Evolutionary conservation across 108 stramenopile species (phyloP), one percentile per base, ranked within the genome.

Genomic region (Conticribra guillardii): DNA sequence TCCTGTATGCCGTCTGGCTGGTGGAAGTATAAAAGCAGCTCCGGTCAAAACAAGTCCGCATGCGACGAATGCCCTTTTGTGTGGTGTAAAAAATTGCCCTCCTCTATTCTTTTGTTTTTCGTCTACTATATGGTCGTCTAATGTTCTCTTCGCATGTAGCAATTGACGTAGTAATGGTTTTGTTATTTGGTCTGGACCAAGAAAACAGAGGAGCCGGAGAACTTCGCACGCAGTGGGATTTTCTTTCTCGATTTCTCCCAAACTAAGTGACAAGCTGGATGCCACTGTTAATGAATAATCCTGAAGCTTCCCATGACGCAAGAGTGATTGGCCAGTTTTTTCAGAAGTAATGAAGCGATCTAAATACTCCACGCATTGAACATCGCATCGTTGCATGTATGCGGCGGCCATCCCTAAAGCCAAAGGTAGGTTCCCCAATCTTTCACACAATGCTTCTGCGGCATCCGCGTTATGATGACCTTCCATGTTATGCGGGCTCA

Each of bases 361-460:
- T 44, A 86, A 44, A 69, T 89, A 89, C 52, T 89, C 88, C 16
- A 56, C 48, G 33, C 85, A 84, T 34, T 46, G 28, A 5, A 89
- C 88, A 48, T 89, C 88, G 51, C 88, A 89, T 61, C 75, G 81
- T 56, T 69, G 54, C 88, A 89, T 89, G 50, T 89, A 89, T 1
- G 84, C 85, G 0, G 84, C 88, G 22, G 88, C 88, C 79, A 86
- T 85, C 23, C 84, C 78, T 21, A 89, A 50, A 1, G 88, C 88
- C 11, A 89, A 64, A 31, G 88, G 88, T 2, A 89, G 50, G 65
- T 88, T 83, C 9, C 87, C 87, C 21, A 85, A 60, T 24, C 56
- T 73, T n/a, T 60, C 48, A 24, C 28, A 80, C 50, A 37, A 71
- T 69, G 41, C 53, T 27, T 37, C 59, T 4, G 75, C 75, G 0